A percentile compares a stretch with the other conserved stretches of the same genome.
Evolutionary conservation across 2,329 filamentous ascomycete genomes (phyloP).

Genomic region (Xylaria sp.): DNA sequence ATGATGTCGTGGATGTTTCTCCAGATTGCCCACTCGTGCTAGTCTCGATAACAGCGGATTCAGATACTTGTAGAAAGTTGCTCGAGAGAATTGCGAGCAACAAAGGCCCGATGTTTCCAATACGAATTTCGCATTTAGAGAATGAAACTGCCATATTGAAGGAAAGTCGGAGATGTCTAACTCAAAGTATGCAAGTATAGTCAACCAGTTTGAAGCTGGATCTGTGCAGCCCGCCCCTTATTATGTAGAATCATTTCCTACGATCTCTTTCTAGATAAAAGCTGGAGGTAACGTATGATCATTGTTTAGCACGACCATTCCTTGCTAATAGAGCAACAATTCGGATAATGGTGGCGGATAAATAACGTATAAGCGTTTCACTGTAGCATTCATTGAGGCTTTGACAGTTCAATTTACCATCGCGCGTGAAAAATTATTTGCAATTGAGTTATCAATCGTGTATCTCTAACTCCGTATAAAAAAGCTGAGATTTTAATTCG

Average conservation of each 20-base stretch:
- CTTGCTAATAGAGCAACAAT: background rate
- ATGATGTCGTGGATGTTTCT: slow-evolving; percentile 11
- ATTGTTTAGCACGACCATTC: background rate
- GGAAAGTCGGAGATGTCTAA: background rate
- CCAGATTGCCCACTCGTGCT: no score
- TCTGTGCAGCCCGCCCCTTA: background rate
- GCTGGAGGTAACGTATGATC: slow-evolving; percentile 7
- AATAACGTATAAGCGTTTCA: slow-evolving; percentile 8
- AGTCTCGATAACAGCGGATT: slow-evolving; percentile 6
- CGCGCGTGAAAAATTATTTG: background rate
- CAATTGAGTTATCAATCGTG: background rate
- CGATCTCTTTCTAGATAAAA: background rate
- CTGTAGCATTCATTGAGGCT: background rate
- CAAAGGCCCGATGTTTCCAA: background rate
- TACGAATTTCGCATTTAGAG: background rate
- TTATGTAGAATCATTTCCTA: background rate
- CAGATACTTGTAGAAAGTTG: background rate
- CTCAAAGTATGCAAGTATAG: background rate
- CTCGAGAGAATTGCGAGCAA: background rate
- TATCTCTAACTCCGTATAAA: background rate
- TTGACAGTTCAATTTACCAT: background rate
- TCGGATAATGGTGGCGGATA: slow-evolving; percentile 6
- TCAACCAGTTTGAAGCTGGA: background rate
- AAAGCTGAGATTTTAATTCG: background rate
- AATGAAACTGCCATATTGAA: background rate